A percentile compares a stretch with the other conserved stretches of the same genome.
phyloP scores from a whole-genome alignment of 2,329 filamentous ascomycete species.

The Curvularia sp. region DNA sequence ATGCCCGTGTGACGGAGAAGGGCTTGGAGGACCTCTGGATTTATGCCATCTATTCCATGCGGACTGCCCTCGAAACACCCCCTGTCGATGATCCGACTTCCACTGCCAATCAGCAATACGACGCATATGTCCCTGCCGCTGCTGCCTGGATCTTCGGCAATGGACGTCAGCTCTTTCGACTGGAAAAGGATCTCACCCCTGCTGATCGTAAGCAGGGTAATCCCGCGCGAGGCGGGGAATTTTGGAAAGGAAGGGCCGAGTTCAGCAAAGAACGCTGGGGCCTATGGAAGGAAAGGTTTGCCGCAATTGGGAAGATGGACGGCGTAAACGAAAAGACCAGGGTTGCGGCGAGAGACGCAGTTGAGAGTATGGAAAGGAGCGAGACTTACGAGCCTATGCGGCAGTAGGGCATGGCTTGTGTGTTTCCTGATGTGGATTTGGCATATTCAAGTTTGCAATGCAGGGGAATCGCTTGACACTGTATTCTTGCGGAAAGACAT shows the following conservation, averaged over 20 bases:
- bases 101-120: slow-evolving; percentile 33
- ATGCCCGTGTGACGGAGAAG: slow-evolving; percentile 32
- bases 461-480: neutral
- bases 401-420: neutral
- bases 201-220: slow-evolving; percentile 36
- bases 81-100: slow-evolving; percentile 25
- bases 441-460: neutral
- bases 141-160: slow-evolving; percentile 39
- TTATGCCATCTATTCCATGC: slow-evolving; percentile 42
- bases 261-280: slow-evolving; percentile 45
- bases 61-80: slow-evolving; percentile 37
- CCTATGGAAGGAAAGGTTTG: slow-evolving; percentile 46
- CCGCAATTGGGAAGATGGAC: slow-evolving; percentile 29
- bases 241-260: slow-evolving; percentile 41
- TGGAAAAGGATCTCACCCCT: slow-evolving; percentile 41
- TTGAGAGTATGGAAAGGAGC: slow-evolving; percentile 41
- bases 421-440: neutral
- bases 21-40: slow-evolving; percentile 27
- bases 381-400: slow-evolving; percentile 28
- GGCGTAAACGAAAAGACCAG: slow-evolving; percentile 34
- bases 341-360: slow-evolving; percentile 32
- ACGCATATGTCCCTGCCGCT: slow-evolving; percentile 41
- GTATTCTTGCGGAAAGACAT: neutral
- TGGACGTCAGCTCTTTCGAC: slow-evolving; percentile 31
- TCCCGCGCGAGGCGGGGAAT: slow-evolving; percentile 37